These are phyloP conservation scores for Aspergillus novoparasiticus DNA, from an alignment of 2,329 filamentous ascomycete genomes.

Conservation along the genomic window DNA sequence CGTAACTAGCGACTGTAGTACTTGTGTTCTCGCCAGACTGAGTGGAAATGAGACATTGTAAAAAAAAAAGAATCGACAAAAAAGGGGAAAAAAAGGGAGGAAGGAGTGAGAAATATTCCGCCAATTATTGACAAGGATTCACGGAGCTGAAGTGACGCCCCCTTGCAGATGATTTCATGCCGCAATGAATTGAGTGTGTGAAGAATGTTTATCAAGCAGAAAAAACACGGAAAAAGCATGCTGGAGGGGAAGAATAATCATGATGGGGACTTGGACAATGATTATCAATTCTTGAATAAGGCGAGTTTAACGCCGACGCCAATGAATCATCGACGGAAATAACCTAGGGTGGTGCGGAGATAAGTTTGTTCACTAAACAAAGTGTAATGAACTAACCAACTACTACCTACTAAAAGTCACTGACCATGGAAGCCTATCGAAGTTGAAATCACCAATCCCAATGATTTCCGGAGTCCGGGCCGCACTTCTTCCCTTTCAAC, in stretches of 20 bases:
- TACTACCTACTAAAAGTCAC: too few relatives aligned
- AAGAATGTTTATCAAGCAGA: background rate
- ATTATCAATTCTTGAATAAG: background rate
- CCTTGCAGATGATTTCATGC: slow-evolving; percentile 6
- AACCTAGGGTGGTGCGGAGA: background rate
- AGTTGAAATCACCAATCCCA: background rate
- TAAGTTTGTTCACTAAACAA: background rate
- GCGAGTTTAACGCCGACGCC: background rate
- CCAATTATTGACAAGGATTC: slow-evolving; percentile 3
- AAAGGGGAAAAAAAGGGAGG: background rate
- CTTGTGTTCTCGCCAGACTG: background rate
- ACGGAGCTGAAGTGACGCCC: background rate
- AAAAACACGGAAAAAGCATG: background rate
- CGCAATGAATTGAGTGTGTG: background rate
- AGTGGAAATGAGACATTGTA: too few relatives aligned
- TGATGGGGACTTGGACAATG: background rate
- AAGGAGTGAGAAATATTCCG: background rate
- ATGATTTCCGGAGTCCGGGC: background rate
- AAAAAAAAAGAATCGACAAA: background rate
- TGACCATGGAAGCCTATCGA: slow-evolving; percentile 14
- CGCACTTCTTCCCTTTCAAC: background rate
- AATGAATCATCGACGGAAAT: background rate
- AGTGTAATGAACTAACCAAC: too few relatives aligned
- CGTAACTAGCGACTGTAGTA: background rate
- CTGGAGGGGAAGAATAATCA: background rate